Evolutionary conservation across 768 basidiomycete species (phyloP).

Genomic region (Clavulina sp.): DNA sequence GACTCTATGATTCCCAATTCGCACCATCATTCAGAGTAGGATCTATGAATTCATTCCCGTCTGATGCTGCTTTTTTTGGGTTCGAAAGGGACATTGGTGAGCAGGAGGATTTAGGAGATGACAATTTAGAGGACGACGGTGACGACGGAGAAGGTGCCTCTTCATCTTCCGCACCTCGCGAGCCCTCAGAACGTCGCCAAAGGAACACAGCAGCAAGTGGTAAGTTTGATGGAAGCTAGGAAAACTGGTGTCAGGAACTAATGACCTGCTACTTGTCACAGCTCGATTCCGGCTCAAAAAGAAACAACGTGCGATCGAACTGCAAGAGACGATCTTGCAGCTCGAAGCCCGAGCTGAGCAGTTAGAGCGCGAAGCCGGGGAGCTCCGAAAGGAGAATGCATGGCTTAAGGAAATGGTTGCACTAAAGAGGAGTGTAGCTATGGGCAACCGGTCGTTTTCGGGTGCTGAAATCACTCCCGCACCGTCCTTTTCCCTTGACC

Average conservation of each 20-base stretch:
- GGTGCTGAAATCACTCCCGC: too few species aligned
- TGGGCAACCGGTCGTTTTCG: too few species aligned
- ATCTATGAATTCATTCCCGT: not conserved
- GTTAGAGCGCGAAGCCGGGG: conserved; percentile 58
- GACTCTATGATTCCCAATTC: too few species aligned
- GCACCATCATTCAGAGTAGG: too few species aligned
- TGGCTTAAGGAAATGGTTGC: conserved; percentile 79
- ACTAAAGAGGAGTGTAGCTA: conserved; percentile 55
- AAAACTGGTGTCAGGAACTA: conserved; percentile 3
- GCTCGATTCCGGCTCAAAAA: conserved; percentile 77
- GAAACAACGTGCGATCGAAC: conserved; percentile 48
- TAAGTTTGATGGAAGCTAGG: too few species aligned
- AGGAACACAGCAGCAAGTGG: conserved; percentile 76
- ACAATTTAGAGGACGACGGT: not conserved
- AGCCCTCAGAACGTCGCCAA: conserved; percentile 53
- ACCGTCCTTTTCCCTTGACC: too few species aligned
- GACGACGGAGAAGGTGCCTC: not conserved
- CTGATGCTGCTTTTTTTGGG: not conserved
- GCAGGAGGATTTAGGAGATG: not conserved
- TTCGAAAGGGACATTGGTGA: too few species aligned
- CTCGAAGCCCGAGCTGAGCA: conserved; percentile 61
- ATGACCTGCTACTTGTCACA: conserved; percentile 17
- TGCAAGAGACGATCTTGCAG: conserved; percentile 59
- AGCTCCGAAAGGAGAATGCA: conserved; percentile 62
- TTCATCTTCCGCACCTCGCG: not conserved